Percentiles rank a stretch among this genome's conserved stretches.
Evolutionary conservation across 2,329 filamentous ascomycete genomes (phyloP).

Genomic region (Colletotrichum chlorophyti): DNA sequence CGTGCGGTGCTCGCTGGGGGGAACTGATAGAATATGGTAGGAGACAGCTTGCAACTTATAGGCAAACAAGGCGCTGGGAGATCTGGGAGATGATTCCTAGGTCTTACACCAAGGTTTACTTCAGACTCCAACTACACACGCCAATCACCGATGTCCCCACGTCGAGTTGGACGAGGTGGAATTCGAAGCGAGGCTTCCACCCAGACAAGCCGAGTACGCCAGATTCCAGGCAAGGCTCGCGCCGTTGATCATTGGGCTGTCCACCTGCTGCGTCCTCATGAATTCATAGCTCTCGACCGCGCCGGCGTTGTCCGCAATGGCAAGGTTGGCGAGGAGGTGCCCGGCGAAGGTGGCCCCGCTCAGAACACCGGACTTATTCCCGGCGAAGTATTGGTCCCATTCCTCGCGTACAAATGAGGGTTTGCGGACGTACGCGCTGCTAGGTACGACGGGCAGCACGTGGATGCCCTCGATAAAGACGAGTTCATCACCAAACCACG

Average conservation of each 20-base stretch:
- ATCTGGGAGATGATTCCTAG: no score
- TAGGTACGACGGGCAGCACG: conserved; percentile 73
- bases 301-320: conserved; percentile 61
- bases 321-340: conserved; percentile 76
- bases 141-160: no score
- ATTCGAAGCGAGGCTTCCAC: conserved; percentile 4
- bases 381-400: conserved; percentile 57
- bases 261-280: conserved; percentile 4
- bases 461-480: conserved; percentile 71
- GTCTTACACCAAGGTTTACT: no score
- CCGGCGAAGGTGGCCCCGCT: conserved; percentile 77
- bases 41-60: no score
- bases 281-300: conserved; percentile 19
- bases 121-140: no score
- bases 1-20: no score
- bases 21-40: no score
- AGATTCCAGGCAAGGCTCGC: conserved; percentile 14
- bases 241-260: background rate
- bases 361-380: conserved; percentile 59
- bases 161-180: background rate
- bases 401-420: conserved; percentile 73
- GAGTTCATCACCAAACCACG: conserved; percentile 70
- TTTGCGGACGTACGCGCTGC: conserved; percentile 66
- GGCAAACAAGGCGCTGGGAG: no score
- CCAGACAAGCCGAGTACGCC: conserved; percentile 14